Evolutionary conservation across 768 basidiomycete genomes (phyloP).

Genomic region (Pisolithus microcarpus): DNA sequence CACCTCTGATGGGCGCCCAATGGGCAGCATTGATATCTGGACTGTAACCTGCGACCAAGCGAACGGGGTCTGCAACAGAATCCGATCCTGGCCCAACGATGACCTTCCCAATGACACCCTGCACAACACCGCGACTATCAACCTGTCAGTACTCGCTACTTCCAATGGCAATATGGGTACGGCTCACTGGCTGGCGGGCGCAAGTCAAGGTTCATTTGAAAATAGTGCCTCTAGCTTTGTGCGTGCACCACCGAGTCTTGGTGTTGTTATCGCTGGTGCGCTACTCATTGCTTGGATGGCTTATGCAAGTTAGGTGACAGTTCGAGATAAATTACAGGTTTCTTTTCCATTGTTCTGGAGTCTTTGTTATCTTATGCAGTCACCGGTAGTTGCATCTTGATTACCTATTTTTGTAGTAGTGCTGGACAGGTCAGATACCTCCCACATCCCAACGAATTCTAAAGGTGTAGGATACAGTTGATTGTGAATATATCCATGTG

Average conservation of each 20-base stretch:
- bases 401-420: background rate
- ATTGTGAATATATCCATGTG: too few relatives aligned
- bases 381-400: background rate
- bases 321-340: background rate
- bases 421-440: background rate
- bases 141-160: conserved; percentile 48
- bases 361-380: conserved; percentile 6
- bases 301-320: background rate
- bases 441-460: background rate
- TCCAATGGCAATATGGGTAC: conserved; percentile 50
- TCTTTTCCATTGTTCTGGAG: conserved; percentile 8
- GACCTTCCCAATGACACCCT: conserved; percentile 54
- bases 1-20: conserved; percentile 60
- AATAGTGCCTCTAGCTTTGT: conserved; percentile 3
- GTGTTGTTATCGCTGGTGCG: conserved; percentile 12
- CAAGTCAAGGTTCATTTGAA: conserved; percentile 3
- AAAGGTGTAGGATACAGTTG: too few relatives aligned
- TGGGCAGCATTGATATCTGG: conserved; percentile 46
- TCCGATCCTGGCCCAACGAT: conserved; percentile 26
- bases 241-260: conserved; percentile 9
- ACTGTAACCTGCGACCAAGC: conserved; percentile 53
- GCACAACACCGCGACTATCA: conserved; percentile 50
- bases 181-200: conserved; percentile 10
- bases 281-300: conserved; percentile 5
- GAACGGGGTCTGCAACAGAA: conserved; percentile 43